Evolutionary conservation across 257 asterid species (phyloP).

Genomic region (Fraxinus quadrangulata): DNA sequence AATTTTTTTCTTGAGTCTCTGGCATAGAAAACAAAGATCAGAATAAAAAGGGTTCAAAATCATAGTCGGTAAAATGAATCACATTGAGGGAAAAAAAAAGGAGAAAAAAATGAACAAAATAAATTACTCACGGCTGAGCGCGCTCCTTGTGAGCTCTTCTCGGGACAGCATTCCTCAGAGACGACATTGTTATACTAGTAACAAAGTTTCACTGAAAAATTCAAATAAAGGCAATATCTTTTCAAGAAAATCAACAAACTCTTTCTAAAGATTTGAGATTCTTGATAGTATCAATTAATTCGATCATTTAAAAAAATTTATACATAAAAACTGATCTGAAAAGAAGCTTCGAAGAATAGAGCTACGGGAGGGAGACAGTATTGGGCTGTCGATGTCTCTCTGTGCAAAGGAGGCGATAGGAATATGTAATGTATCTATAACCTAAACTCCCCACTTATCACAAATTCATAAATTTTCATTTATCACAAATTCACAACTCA

Average conservation of each 20-base stretch:
- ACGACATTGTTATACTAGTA: constrained; percentile 54
- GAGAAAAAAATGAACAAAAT: background rate
- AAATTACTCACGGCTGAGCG: constrained; percentile 72
- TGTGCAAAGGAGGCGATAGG: background rate
- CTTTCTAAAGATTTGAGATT: too few relatives aligned
- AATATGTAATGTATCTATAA: background rate
- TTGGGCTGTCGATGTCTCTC: background rate
- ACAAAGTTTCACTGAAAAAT: constrained; percentile 12
- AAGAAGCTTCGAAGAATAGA: background rate
- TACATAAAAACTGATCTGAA: background rate
- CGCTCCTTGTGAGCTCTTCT: constrained; percentile 90
- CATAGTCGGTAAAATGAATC: background rate
- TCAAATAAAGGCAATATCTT: background rate
- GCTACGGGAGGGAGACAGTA: background rate
- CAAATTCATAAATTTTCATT: too few relatives aligned
- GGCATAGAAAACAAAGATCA: constrained; percentile 17
- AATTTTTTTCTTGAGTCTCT: constrained; percentile 67
- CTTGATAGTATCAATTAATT: too few relatives aligned
- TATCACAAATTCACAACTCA: too few relatives aligned
- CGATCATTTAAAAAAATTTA: too few relatives aligned
- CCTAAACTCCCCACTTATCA: background rate
- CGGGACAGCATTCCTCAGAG: constrained; percentile 75
- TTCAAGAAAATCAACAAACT: background rate
- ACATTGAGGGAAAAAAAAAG: background rate
- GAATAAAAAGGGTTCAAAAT: background rate